Base-by-base conservation (phyloP, 208 protist species). In the Wallacemonas rigidus region DNA sequence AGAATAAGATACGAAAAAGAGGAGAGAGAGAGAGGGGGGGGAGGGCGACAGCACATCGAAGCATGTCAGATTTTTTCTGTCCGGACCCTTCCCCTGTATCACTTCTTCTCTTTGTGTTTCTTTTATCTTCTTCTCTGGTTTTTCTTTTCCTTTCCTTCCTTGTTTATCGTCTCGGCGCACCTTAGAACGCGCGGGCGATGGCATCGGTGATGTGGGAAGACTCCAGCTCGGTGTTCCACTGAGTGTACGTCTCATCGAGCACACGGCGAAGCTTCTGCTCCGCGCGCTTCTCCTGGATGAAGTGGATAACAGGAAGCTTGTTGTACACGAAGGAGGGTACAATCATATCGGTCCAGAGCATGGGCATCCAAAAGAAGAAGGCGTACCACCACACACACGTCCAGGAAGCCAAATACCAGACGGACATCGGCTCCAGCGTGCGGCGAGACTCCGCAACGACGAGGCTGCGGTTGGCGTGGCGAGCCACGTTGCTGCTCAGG, bases 361-460 rank as follows among this genome's bases (percentile, higher is more conserved):
- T 85, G 57, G 91, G 91, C 79, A 96, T 84, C 89, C 87, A 94
- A 71, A 94, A 93, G 83, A 91, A 96, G 72, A 96, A 94, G 68
- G 87, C 86, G 72, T 94, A 96, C 76, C 85, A 92, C 91, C 91
- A 96, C 57, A 86, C 80, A 64, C 83, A 88, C 14, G 85, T 85
- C 89, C 91, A 96, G 7, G 88, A 94, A 41, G 89, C 85, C 11
- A 96, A 80, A 69, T 94, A 96, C 87, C 87, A 96, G 43, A 90
- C 87, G 67, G 81, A 89, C 91, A 96, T 96, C 39, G 89, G 86
- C 87, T 96, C 88, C 43, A 96, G 63, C 55, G 93, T 82, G 67
- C 91, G 91, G 56, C 86, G 90, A 14, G 86, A 64, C 56, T 82
- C 77, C 14, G 69, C 64, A n/a, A 92, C 70, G 56, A 71, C 69